Conservation (phyloP, 2,329 filamentous ascomycete genomes). For the Nemania serpens region DNA sequence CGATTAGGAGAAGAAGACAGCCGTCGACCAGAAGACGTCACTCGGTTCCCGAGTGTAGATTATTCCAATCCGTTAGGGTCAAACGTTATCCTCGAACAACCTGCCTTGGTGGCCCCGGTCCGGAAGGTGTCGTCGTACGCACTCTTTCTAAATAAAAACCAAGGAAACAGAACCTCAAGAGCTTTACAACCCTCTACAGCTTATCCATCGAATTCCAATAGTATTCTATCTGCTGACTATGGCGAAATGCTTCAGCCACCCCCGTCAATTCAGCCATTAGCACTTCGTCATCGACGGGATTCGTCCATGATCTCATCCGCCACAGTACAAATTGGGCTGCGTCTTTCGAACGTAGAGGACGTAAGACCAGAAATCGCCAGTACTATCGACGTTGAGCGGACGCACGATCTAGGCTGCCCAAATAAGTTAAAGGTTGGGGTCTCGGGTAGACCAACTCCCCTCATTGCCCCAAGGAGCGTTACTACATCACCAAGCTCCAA, state of each 20-base stretch:
- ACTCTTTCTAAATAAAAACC: constrained; percentile 44
- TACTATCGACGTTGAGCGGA: constrained; percentile 42
- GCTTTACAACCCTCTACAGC: constrained; percentile 54
- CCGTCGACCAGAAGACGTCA: constrained; percentile 33
- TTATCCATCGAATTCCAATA: constrained; percentile 44
- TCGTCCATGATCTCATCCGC: constrained; percentile 68
- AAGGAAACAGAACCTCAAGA: constrained; percentile 41
- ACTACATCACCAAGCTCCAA: constrained; percentile 35
- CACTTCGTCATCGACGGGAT: constrained; percentile 56
- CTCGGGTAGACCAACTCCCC: constrained; percentile 41
- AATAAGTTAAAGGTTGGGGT: constrained; percentile 28
- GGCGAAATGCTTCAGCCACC: constrained; percentile 49
- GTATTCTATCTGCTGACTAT: constrained; percentile 18
- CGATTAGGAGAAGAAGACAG: constrained; percentile 43
- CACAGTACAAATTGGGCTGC: constrained; percentile 73
- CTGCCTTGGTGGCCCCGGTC: constrained; percentile 38
- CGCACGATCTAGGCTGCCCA: constrained; percentile 47
- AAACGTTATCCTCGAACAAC: constrained; percentile 43
- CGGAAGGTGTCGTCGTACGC: constrained; percentile 48
- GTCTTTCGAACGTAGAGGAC: constrained; percentile 64
- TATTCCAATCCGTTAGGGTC: constrained; percentile 43
- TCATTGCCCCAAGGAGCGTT: constrained; percentile 32
- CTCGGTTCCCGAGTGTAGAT: constrained; percentile 26
- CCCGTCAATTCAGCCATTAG: constrained; percentile 47
- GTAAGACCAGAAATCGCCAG: constrained; percentile 47